Percentiles rank a stretch among this genome's conserved stretches.
phyloP scores from a whole-genome alignment of 2,329 filamentous ascomycete genomes.

The Alternaria sp. region DNA sequence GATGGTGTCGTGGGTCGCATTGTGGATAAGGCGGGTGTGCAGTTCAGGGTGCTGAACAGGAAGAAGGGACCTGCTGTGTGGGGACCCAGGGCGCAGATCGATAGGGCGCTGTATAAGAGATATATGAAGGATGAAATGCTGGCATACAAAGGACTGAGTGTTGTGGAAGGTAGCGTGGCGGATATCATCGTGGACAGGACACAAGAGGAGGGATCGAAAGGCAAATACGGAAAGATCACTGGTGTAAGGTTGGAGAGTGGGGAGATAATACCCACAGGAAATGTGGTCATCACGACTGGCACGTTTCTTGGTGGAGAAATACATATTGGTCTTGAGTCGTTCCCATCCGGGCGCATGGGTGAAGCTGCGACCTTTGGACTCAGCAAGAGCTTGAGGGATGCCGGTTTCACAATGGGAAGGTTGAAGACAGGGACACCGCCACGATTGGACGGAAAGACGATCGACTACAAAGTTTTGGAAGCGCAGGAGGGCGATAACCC shows the following conservation, averaged over 20 bases:
- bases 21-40: conserved; percentile 92
- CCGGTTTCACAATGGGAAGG: conserved; percentile 86
- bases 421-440: conserved; percentile 97
- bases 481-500: conserved; percentile 82
- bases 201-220: conserved; percentile 52
- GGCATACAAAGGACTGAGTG: conserved; percentile 77
- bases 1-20: conserved; percentile 88
- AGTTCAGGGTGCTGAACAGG: conserved; percentile 87
- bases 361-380: conserved; percentile 92
- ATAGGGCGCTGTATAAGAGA: conserved; percentile 84
- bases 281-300: conserved; percentile 93
- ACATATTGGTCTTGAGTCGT: conserved; percentile 86
- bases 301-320: conserved; percentile 97
- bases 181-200: conserved; percentile 81
- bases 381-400: conserved; percentile 86
- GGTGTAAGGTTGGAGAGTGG: conserved; percentile 89
- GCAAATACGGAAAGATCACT: conserved; percentile 73
- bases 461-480: conserved; percentile 76
- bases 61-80: conserved; percentile 95
- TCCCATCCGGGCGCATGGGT: conserved; percentile 88
- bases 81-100: conserved; percentile 96
- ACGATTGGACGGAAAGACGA: conserved; percentile 79
- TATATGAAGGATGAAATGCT: conserved; percentile 89
- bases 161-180: conserved; percentile 86
- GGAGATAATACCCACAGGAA: conserved; percentile 77